Percentiles rank a stretch among this genome's conserved stretches.
Evolutionary conservation across 768 basidiomycete species (phyloP).

Genomic region (Brasilioporus rufonigricans): DNA sequence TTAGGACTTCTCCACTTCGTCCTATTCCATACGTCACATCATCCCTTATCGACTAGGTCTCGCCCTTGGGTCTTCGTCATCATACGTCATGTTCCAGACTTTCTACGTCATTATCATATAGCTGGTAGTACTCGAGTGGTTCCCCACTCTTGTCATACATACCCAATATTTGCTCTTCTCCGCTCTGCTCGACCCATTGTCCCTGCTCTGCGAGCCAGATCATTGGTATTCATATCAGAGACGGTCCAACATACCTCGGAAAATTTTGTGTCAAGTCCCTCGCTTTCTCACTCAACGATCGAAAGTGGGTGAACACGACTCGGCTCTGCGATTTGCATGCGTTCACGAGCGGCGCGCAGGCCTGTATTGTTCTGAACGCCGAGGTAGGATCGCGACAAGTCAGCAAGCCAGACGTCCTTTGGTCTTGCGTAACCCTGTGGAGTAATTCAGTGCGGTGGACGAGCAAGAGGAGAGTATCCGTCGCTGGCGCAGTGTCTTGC

Average conservation of each 20-base stretch:
- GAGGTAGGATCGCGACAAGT: background rate
- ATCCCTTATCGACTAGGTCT: too few species aligned
- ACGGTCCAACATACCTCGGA: background rate
- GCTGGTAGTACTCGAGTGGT: too few species aligned
- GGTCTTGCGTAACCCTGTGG: background rate
- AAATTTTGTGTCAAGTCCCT: constrained; percentile 6
- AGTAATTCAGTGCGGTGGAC: constrained; percentile 6
- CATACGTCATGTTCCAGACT: too few species aligned
- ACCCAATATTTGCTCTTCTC: too few species aligned
- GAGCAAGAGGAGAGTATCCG: constrained; percentile 3
- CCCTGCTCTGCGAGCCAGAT: too few species aligned
- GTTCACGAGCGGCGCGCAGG: constrained; percentile 1
- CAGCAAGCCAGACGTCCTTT: background rate
- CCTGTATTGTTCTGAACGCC: background rate
- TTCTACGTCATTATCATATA: too few species aligned
- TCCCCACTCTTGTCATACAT: too few species aligned
- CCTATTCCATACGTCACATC: too few species aligned
- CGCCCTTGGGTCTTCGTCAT: too few species aligned
- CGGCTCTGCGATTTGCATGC: constrained; percentile 7
- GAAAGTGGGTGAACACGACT: constrained; percentile 4
- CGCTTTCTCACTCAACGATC: constrained; percentile 6
- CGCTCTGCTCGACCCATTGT: too few species aligned
- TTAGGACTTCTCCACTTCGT: too few species aligned
- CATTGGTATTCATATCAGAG: too few species aligned
- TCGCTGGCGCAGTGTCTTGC: constrained; percentile 1